These are phyloP conservation scores for Salix purpurea DNA, from an alignment of 345 rosid genomes.

Conservation along the genomic window DNA sequence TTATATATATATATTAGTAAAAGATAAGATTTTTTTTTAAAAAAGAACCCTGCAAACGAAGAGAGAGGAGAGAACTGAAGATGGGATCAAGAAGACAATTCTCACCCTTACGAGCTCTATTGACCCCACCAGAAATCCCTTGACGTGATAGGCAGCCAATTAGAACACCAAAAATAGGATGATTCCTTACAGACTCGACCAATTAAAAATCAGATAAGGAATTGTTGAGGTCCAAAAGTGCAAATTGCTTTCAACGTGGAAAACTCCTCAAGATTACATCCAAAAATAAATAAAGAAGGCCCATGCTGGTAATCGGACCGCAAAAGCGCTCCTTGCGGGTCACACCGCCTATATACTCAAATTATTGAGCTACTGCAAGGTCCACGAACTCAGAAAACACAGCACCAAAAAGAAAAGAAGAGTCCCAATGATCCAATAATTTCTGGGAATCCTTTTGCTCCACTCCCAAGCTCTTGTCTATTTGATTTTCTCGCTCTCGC, in stretches of 20 bases:
- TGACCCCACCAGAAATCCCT: slow-evolving; percentile 46
- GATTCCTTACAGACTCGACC: slow-evolving; percentile 36
- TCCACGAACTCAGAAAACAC: neutral
- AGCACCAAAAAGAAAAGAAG: neutral
- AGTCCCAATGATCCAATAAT: neutral
- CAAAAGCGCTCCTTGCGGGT: slow-evolving; percentile 31
- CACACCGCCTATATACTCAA: neutral
- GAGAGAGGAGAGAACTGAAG: neutral
- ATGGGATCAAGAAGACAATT: neutral
- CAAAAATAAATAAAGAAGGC: slow-evolving; percentile 12
- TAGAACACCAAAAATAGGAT: slow-evolving; percentile 38
- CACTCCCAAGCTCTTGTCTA: neutral
- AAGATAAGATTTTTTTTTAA: no score
- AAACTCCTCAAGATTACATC: slow-evolving; percentile 30
- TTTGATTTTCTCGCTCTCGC: neutral
- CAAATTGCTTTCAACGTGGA: neutral
- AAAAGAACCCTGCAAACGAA: neutral
- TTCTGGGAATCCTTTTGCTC: neutral
- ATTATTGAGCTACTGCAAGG: neutral
- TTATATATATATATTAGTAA: no score
- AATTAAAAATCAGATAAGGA: slow-evolving; percentile 73
- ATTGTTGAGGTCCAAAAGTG: slow-evolving; percentile 37
- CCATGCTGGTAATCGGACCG: neutral
- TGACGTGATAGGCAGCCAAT: slow-evolving; percentile 51
- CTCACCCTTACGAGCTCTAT: slow-evolving; percentile 2